A percentile compares a stretch with the other conserved stretches of the same genome.
phyloP scores from a whole-genome alignment of 306 rosid genomes.

The Lathyrus tuberosus region DNA sequence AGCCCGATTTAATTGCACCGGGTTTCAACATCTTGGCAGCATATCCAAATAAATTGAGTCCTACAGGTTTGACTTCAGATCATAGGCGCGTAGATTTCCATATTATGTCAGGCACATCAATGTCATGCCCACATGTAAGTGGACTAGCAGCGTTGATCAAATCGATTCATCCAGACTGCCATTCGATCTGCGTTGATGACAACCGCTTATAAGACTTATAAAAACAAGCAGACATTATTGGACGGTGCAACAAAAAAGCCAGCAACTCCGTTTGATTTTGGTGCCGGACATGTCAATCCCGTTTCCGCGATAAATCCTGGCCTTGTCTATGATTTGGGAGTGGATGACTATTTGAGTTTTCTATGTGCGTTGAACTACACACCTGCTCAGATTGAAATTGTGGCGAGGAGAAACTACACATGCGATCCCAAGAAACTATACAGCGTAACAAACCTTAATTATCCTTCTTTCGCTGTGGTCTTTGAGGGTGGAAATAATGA shows the following conservation, averaged over 20 bases:
- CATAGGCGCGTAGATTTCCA: slow-evolving; percentile 73
- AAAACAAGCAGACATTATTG: slow-evolving; percentile 41
- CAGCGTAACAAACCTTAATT: slow-evolving; percentile 64
- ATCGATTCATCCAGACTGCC: slow-evolving; percentile 58
- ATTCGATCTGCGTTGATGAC: slow-evolving; percentile 87
- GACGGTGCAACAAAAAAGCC: slow-evolving; percentile 57
- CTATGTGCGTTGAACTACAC: slow-evolving; percentile 71
- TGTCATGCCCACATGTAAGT: slow-evolving; percentile 91
- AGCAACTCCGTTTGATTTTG: slow-evolving; percentile 70
- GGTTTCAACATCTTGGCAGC: slow-evolving; percentile 80
- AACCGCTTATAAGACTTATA: slow-evolving; percentile 67
- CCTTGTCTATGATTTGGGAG: slow-evolving; percentile 65
- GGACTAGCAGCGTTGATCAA: slow-evolving; percentile 73
- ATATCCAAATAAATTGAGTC: slow-evolving; percentile 54
- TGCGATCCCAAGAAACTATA: slow-evolving; percentile 53
- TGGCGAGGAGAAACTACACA: slow-evolving; percentile 51
- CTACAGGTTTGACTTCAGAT: slow-evolving; percentile 45
- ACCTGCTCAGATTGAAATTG: slow-evolving; percentile 24
- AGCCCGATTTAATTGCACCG: slow-evolving; percentile 82
- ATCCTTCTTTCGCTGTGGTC: slow-evolving; percentile 69
- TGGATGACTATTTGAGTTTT: slow-evolving; percentile 62
- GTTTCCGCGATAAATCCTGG: slow-evolving; percentile 73
- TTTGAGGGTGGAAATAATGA: slow-evolving; percentile 29
- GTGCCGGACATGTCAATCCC: slow-evolving; percentile 82
- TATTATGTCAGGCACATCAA: slow-evolving; percentile 82